These are phyloP conservation scores for Brachypodium distachyon DNA, from an alignment of 202 grass and related monocot species.

Conservation along the genomic window DNA sequence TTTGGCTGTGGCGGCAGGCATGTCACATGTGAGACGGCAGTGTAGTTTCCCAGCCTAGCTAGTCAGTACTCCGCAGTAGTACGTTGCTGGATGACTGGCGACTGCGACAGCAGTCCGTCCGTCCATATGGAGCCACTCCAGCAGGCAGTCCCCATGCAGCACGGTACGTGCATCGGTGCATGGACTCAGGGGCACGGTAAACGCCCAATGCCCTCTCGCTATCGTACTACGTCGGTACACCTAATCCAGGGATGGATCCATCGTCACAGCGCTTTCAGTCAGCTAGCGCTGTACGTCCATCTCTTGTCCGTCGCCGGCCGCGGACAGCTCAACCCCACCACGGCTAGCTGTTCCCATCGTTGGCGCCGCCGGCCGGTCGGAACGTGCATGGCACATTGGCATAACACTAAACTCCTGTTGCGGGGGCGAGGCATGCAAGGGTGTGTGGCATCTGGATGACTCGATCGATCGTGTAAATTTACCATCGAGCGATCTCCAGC, in stretches of 20 bases:
- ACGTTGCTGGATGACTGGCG: neutral
- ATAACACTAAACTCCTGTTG: too few species aligned
- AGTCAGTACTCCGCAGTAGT: neutral
- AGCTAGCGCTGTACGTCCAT: neutral
- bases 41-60: neutral
- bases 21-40: slow-evolving; percentile 13
- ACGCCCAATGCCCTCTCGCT: neutral
- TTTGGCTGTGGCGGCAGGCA: neutral
- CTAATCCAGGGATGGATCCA: neutral
- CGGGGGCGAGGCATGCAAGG: too few species aligned
- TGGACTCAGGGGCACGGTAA: too few species aligned
- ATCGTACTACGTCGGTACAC: neutral
- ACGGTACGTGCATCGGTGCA: too few species aligned
- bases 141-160: neutral
- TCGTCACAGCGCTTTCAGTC: neutral
- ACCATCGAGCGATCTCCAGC: too few species aligned
- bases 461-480: too few species aligned
- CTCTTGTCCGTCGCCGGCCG: neutral
- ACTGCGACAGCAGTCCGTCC: neutral
- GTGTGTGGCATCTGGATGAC: too few species aligned
- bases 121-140: neutral
- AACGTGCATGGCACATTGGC: neutral
- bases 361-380: neutral
- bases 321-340: too few species aligned
- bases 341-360: neutral